A percentile compares a stretch with the other conserved stretches of the same genome.
phyloP scores from a whole-genome alignment of 2,329 filamentous ascomycete species.

The Graphilbum ipis-grandicollis region DNA sequence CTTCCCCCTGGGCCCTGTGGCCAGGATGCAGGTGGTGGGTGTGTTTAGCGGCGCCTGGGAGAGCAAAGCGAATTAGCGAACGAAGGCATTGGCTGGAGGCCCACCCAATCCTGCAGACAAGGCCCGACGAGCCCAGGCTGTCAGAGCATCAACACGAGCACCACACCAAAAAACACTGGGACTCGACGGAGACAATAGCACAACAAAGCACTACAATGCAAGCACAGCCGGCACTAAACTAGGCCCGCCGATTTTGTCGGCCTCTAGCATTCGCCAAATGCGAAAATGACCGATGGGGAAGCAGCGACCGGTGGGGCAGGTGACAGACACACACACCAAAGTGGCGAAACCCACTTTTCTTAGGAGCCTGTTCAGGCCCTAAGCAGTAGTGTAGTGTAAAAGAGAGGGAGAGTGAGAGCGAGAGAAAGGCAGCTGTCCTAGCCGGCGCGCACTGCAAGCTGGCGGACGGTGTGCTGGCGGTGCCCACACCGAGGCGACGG shows the following conservation, averaged over 20 bases:
- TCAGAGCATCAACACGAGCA: background rate
- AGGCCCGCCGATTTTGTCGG: background rate
- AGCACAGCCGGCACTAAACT: too few species aligned
- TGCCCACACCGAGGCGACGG: background rate
- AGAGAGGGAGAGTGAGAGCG: too few species aligned
- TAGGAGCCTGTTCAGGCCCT: conserved; percentile 9
- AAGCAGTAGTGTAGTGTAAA: too few species aligned
- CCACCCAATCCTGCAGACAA: too few species aligned
- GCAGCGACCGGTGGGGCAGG: conserved; percentile 9
- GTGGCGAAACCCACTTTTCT: conserved; percentile 10
- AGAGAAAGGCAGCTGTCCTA: too few species aligned
- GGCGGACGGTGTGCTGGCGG: background rate
- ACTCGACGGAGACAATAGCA: too few species aligned
- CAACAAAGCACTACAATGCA: too few species aligned
- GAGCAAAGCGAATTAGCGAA: conserved; percentile 7
- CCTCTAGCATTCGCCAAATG: background rate
- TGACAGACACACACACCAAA: conserved; percentile 8
- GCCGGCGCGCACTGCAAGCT: background rate
- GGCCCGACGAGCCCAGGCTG: too few species aligned
- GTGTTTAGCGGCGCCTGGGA: conserved; percentile 5
- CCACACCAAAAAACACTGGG: background rate
- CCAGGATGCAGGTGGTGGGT: conserved; percentile 6
- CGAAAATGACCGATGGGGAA: conserved; percentile 3
- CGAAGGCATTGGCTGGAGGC: background rate
- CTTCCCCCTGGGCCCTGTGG: conserved; percentile 3